Base-by-base conservation (phyloP, 805 yeast genomes). In the Candida jianshihensis region DNA sequence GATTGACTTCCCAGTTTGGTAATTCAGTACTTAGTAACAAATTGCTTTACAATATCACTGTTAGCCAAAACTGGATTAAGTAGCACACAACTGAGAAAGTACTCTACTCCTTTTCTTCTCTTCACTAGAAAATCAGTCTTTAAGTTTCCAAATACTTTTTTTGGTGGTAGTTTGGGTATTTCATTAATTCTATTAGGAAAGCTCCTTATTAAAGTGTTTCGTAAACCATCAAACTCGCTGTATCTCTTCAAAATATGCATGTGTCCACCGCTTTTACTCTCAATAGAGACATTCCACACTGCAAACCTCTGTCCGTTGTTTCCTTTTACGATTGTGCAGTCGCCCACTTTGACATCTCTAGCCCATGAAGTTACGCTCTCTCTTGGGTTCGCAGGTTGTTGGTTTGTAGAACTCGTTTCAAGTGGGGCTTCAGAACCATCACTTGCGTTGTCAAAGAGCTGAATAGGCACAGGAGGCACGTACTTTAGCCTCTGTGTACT, bases 201-300 rank as follows among this genome's bases (percentile, higher is more conserved):
- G 22, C 54, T 59, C 4, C 29, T 32, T 12, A 54, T 44, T n/a
- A 81, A 51, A 2, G 45, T 39, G 1, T 38, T 43, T 21, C 79
- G 60, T 17, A 84, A 61, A 25, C 43, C 35, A 26, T 62, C 79
- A 37, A 85, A 70, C 36, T 84, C 90, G 31, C 75, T 70, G 51
- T 80, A 84, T 31, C 95, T 54, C 51, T 73, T 75, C 48, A 75
- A 66, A 4, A 78, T 49, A 26, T 59, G 51, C 13, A 81, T 64
- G 4, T 45, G 41, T 1, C 61, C 50, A 1, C 57, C 61, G 5
- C 43, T 43, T 6, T 47, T 27, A 2, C 70, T 66, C 14, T 57
- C 60, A 17, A 71, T 57, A 5, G 45, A 37, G 5, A 71, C 47
- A 8, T 57, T 44, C 67, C 70, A 70, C 2, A 59, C 63, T 6